Evolutionary conservation across 371 early-diverging fungal species (phyloP), one percentile per base, ranked within the genome.

Genomic region (Mucor lusitanicus): DNA sequence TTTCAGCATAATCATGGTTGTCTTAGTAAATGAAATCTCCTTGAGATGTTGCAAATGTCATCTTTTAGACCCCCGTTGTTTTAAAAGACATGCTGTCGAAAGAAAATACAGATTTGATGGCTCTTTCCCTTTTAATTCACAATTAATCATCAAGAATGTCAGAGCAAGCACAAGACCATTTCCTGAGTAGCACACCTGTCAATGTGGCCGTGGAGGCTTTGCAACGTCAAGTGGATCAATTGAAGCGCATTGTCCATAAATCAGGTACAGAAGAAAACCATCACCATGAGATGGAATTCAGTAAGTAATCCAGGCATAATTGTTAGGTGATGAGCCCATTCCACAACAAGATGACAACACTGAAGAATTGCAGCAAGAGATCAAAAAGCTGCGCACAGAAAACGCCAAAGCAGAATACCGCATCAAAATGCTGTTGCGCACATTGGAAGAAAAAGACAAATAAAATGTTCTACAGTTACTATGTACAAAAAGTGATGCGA

Each of bases 391-490:
- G 25, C 69, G 71, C 56, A 70, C 21, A 6, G 69, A 63, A 11
- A 80, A 80, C 40, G 74, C 68, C 23, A 80, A 77, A 62, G 73
- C 78, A 25, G 80, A 80, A 70, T 80, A 80, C 30, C 75, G 80
- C 28, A 80, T 80, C 37, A 60, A 73, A 35, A 69, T 75, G 35
- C 60, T 80, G 19, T 70, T 80, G 60, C 69, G 76, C 28, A 59
- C 80, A 15, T 67, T 80, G 32, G 76, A 77, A 59, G 70, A 73
- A 54, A 69, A 58, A 58, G 78, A 77, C 32, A 30, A 71, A 65
- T 55, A 69, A 61, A 33, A 57, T 48, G 6, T 50, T 6, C 33
- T 50, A 55, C 37, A 30, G 53, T 30, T 64, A 25, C 32, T 46
- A 63, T 28, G 11, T 59, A 39, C 59, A 59, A 60, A 60, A 60